These are phyloP conservation scores for Neocallimastix lanati DNA, from an alignment of 192 early-diverging fungal genomes.

Conservation along the genomic window DNA sequence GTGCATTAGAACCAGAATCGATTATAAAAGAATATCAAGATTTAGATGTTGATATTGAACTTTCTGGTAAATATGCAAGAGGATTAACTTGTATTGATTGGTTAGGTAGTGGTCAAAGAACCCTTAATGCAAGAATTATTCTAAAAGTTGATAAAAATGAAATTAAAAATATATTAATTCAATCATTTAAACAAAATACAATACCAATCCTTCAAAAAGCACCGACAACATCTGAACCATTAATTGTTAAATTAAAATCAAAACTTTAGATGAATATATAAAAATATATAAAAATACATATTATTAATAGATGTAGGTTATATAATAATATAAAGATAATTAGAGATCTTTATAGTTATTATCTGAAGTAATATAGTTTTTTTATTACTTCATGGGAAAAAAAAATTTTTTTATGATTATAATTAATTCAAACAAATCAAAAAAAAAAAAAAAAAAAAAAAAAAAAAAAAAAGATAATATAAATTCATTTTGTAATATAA, in stretches of 20 bases:
- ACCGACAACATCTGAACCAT: not conserved
- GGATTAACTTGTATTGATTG: not conserved
- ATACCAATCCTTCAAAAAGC: not conserved
- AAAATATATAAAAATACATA: no score
- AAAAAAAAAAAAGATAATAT: no score
- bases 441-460: no score
- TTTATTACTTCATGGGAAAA: no score
- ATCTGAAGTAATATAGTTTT: no score
- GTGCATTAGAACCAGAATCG: not conserved
- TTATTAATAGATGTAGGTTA: no score
- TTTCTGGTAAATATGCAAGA: not conserved
- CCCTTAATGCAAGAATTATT: not conserved
- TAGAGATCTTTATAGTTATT: no score
- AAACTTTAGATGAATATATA: not conserved
- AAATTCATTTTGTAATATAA: no score
- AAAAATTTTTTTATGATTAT: no score
- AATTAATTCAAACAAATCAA: no score
- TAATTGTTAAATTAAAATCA: not conserved
- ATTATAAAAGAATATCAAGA: not conserved
- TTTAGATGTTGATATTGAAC: not conserved
- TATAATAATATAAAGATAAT: no score
- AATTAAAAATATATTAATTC: not conserved
- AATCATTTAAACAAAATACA: not conserved
- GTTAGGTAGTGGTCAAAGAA: not conserved
- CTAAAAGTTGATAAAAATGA: not conserved